Evolutionary conservation across 2,329 filamentous ascomycete species (phyloP).

Genomic region (Neofusicoccum ribis): DNA sequence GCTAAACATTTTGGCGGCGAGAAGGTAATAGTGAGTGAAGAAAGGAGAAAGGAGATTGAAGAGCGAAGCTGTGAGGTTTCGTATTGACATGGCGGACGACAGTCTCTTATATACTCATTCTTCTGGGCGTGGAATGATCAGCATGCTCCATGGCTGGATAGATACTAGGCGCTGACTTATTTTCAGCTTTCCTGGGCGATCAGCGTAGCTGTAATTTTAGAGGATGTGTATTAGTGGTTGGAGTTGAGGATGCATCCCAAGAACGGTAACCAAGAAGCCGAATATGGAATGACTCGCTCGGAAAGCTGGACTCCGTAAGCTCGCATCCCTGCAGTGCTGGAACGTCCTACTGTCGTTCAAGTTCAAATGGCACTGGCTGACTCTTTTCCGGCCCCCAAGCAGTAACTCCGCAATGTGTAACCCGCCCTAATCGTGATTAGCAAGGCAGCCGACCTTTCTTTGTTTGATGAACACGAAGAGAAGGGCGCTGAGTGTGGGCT

Average conservation of each 20-base stretch:
- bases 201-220: background rate
- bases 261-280: background rate
- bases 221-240: too few species aligned
- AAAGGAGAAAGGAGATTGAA: background rate
- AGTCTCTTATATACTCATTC: background rate
- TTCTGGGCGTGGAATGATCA: background rate
- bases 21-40: background rate
- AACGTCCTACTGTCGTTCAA: background rate
- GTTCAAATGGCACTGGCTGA: background rate
- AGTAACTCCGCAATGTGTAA: background rate
- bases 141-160: background rate
- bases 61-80: background rate
- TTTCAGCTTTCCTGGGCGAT: background rate
- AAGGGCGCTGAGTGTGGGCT: background rate
- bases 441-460: background rate
- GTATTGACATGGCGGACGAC: background rate
- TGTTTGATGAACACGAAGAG: background rate
- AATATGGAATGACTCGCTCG: background rate
- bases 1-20: background rate
- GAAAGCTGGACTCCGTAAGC: background rate
- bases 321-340: background rate
- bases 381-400: background rate
- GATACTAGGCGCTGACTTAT: background rate
- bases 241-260: background rate
- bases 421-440: background rate